Conservation (phyloP, 2,329 filamentous ascomycete species). For the Botrytis medusae region DNA sequence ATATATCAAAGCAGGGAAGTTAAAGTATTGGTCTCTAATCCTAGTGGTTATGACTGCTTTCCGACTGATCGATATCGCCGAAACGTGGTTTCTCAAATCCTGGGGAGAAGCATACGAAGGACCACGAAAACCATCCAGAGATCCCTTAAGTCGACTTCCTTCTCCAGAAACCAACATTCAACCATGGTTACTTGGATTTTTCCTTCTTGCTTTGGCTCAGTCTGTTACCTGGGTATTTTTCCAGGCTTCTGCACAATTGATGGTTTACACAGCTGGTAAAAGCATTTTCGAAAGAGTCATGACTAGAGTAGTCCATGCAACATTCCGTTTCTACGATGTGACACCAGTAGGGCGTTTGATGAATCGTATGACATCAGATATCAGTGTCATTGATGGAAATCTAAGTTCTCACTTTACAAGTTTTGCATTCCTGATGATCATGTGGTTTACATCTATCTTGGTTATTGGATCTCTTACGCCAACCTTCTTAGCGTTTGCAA, state of each 20-base stretch:
- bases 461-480: constrained; percentile 82
- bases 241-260: constrained; percentile 68
- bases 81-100: constrained; percentile 80
- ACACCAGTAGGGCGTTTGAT: constrained; percentile 87
- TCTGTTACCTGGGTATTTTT: constrained; percentile 60
- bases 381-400: constrained; percentile 85
- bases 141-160: constrained; percentile 56
- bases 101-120: constrained; percentile 76
- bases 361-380: constrained; percentile 89
- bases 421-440: constrained; percentile 68
- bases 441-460: constrained; percentile 69
- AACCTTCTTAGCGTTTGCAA: constrained; percentile 69
- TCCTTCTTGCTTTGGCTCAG: constrained; percentile 62
- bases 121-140: constrained; percentile 33
- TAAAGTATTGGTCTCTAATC: constrained; percentile 70
- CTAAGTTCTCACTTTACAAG: constrained; percentile 72
- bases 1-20: constrained; percentile 78
- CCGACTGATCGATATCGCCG: constrained; percentile 62
- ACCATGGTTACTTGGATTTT: constrained; percentile 74
- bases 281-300: constrained; percentile 73
- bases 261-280: constrained; percentile 76
- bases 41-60: constrained; percentile 62
- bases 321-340: constrained; percentile 87
- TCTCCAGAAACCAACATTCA: constrained; percentile 64
- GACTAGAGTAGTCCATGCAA: constrained; percentile 71